Base-by-base conservation (phyloP, 106 monocot species). In the Acanthochlamys bracteata region DNA sequence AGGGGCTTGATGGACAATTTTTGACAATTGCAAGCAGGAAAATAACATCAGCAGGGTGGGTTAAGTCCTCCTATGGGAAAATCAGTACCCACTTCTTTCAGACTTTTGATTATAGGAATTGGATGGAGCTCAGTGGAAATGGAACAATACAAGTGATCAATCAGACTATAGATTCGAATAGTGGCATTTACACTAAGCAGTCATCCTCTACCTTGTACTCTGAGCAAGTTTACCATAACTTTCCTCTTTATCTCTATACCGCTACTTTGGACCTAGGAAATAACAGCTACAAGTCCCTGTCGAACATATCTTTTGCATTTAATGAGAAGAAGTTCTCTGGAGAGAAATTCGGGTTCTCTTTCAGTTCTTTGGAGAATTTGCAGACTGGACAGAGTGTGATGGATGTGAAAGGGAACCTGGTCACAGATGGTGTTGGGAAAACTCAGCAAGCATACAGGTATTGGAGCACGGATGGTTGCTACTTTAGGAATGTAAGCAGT, bases 401-500 rank as follows among this genome's bases (percentile, higher is more conserved):
- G 83, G 26, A 39, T 7, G 88, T 85, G 15, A 91, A 85, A 63
- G 88, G 79, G 64, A 72, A 88, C 55, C 49, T 91, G 62, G 90
- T 91, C 20, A 49, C 46, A 1, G 62, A 76, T 20, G 88, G 90
- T 25, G 14, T 88, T 2, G 91, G 71, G 46, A 73, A 62, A 19
- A 91, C 84, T 39, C 80, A 77, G 58, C 84, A 98, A 65, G 68
- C 60, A 54, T 92, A 88, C 51, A 85, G 41, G 46, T 98, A 83
- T 60, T 79, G 79, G 59, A 73, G 92, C 60, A 92, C 67, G 0
- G 81, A 83, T 65, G 98, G 85, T 12, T 98, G 98, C 66, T 92
- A 88, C 60, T 95, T 84, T 27, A 90, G 94, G 68, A 84, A 86
- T 70, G 93, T 94, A 42, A 89, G 93, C 64, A 86, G 89, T 63